Conservation (phyloP, 1,284 basidiomycete genomes). For the Bondarzewia mesenterica region DNA sequence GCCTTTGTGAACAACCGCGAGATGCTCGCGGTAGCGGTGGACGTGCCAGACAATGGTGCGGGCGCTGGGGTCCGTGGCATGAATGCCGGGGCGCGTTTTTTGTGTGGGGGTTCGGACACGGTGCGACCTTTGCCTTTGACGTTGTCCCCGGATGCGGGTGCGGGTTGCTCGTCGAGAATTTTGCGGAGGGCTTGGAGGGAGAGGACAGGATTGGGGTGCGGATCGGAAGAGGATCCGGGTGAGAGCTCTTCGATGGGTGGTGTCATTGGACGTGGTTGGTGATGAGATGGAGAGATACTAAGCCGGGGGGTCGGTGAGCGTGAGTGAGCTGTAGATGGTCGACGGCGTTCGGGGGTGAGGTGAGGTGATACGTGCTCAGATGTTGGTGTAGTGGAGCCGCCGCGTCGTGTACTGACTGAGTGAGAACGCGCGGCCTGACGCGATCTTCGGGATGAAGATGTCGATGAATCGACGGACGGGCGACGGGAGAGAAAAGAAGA, state of each 20-base stretch:
- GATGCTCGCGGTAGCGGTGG: slow-evolving; percentile 65
- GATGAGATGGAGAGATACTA: slow-evolving; percentile 12
- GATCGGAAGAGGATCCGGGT: slow-evolving; percentile 35
- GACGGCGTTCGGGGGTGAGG: slow-evolving; percentile 8
- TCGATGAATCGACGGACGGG: slow-evolving; percentile 8
- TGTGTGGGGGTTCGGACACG: slow-evolving; percentile 15
- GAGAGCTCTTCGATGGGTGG: slow-evolving; percentile 50
- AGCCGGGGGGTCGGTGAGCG: slow-evolving; percentile 28
- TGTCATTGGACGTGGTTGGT: slow-evolving; percentile 34
- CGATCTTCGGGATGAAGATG: slow-evolving; percentile 1
- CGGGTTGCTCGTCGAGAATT: slow-evolving; percentile 55
- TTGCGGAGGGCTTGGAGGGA: slow-evolving; percentile 59
- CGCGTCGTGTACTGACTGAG: not conserved
- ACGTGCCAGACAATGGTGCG: slow-evolving; percentile 44
- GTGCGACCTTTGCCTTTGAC: slow-evolving; percentile 7
- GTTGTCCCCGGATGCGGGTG: slow-evolving; percentile 15
- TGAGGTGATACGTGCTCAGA: slow-evolving; percentile 3
- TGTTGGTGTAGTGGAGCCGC: slow-evolving; percentile 6
- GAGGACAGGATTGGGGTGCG: slow-evolving; percentile 30
- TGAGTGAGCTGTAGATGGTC: slow-evolving; percentile 14
- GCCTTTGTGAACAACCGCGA: slow-evolving; percentile 67
- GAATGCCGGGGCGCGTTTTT: slow-evolving; percentile 21
- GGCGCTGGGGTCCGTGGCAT: slow-evolving; percentile 42
- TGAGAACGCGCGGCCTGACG: not conserved
- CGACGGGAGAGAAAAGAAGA: slow-evolving; percentile 37